phyloP scores from a whole-genome alignment of 129 eudicot species.

The Apium graveolens region DNA sequence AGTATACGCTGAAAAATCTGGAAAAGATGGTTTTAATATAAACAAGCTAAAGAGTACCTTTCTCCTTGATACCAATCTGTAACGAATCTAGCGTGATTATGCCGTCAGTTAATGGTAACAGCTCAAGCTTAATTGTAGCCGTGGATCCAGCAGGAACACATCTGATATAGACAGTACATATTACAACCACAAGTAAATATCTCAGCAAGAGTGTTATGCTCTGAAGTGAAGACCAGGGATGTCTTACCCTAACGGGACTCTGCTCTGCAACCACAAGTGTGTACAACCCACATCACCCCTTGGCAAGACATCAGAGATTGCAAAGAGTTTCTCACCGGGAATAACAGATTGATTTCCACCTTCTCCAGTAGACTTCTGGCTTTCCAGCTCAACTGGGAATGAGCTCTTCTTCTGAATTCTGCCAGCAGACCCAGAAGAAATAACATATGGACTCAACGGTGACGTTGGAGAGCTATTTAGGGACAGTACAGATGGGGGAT shows the following conservation, averaged over 20 bases:
- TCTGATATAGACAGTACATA: slow-evolving; percentile 27
- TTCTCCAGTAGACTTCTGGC: slow-evolving; percentile 29
- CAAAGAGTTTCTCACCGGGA: slow-evolving; percentile 30
- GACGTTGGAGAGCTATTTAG: slow-evolving; percentile 59
- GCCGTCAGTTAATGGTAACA: slow-evolving; percentile 91
- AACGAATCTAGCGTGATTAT: slow-evolving; percentile 88
- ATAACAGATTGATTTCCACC: slow-evolving; percentile 34
- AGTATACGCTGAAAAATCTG: neutral
- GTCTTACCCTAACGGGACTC: slow-evolving; percentile 91
- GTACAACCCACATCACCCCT: slow-evolving; percentile 75
- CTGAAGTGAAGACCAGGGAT: neutral
- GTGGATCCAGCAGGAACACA: slow-evolving; percentile 82
- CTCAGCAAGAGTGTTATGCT: neutral
- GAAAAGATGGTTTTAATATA: neutral
- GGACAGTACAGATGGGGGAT: slow-evolving; percentile 70
- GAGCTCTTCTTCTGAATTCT: slow-evolving; percentile 25
- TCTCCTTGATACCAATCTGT: slow-evolving; percentile 67
- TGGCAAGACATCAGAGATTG: slow-evolving; percentile 67
- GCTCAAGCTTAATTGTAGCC: slow-evolving; percentile 89
- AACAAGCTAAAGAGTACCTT: slow-evolving; percentile 42
- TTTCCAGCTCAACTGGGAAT: slow-evolving; percentile 18
- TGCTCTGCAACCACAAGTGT: slow-evolving; percentile 92
- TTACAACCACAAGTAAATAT: neutral
- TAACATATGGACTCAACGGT: slow-evolving; percentile 40
- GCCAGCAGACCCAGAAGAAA: slow-evolving; percentile 20